Conservation (phyloP, 768 basidiomycete genomes). For the Chalciporus piperatus region DNA sequence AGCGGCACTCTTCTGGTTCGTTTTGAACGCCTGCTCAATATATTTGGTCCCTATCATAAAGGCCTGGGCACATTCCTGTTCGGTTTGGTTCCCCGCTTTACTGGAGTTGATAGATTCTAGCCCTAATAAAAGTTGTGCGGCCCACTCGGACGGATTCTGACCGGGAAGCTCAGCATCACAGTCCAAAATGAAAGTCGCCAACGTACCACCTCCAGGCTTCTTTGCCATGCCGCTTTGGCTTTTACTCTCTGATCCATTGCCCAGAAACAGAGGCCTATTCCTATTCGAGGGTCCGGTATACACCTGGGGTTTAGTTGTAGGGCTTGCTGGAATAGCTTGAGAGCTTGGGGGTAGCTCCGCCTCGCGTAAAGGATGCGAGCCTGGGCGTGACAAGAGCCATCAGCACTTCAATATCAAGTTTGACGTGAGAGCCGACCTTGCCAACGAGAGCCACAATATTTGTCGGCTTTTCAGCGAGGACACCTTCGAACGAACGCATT, state of each 20-base stretch:
- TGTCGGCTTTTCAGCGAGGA: constrained; percentile 74
- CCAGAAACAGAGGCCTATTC: constrained; percentile 94
- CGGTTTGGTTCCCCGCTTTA: constrained; percentile 62
- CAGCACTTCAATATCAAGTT: neutral
- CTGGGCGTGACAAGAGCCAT: constrained; percentile 32
- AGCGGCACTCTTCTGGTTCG: constrained; percentile 67
- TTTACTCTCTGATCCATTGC: constrained; percentile 78
- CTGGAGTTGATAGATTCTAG: constrained; percentile 85
- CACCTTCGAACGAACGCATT: constrained; percentile 73
- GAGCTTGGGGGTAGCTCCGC: constrained; percentile 71
- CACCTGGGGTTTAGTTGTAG: constrained; percentile 75
- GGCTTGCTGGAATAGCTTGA: constrained; percentile 84
- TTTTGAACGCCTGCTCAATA: constrained; percentile 78
- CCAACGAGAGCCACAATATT: constrained; percentile 87
- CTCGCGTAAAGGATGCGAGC: constrained; percentile 84
- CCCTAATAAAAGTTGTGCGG: constrained; percentile 79
- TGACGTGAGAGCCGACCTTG: constrained; percentile 48
- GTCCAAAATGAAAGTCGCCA: neutral
- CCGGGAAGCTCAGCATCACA: neutral
- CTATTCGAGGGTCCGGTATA: constrained; percentile 90
- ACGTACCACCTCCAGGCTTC: constrained; percentile 81
- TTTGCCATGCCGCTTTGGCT: constrained; percentile 88
- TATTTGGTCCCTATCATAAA: constrained; percentile 66
- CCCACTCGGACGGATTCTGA: constrained; percentile 77
- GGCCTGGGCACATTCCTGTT: constrained; percentile 58